Conservation (phyloP, 495 filamentous ascomycete species). For the Podospora appendiculata region DNA sequence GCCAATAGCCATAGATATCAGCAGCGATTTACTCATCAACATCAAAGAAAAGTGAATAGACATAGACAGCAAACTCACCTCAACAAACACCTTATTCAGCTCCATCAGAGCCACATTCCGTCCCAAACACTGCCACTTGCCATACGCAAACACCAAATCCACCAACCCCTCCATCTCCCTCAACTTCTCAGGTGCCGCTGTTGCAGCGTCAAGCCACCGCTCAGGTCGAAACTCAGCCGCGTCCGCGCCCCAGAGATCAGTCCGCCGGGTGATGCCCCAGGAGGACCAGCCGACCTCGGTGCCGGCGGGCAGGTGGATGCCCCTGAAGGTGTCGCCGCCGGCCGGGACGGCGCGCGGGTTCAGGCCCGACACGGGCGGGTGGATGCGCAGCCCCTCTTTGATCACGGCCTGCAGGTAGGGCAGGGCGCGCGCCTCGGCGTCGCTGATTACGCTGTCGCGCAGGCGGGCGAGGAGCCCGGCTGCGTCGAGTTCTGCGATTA, state of each 20-base stretch:
- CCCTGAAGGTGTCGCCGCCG: slow-evolving; percentile 17
- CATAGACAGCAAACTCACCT: slow-evolving; percentile 24
- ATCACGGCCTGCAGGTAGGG: slow-evolving; percentile 42
- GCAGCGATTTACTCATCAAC: not conserved
- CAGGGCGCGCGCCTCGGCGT: slow-evolving; percentile 30
- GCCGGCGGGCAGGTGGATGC: slow-evolving; percentile 42
- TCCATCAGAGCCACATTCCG: slow-evolving; percentile 28
- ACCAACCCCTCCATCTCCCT: slow-evolving; percentile 25
- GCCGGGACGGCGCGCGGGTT: not conserved
- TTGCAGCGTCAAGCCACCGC: slow-evolving; percentile 39
- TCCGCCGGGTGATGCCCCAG: slow-evolving; percentile 18
- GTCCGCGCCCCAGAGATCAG: slow-evolving; percentile 35
- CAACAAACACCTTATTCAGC: slow-evolving; percentile 44
- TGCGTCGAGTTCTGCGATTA: slow-evolving; percentile 50
- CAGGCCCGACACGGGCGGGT: slow-evolving; percentile 14
- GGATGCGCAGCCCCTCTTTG: slow-evolving; percentile 36
- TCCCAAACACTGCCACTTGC: slow-evolving; percentile 31
- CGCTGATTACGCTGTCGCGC: slow-evolving; percentile 18
- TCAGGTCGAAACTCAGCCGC: slow-evolving; percentile 41
- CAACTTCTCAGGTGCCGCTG: slow-evolving; percentile 13
- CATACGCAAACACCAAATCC: slow-evolving; percentile 27
- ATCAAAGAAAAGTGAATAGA: slow-evolving; percentile 15
- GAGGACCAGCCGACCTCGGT: slow-evolving; percentile 34
- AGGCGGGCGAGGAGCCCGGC: slow-evolving; percentile 6
- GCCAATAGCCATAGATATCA: not conserved